phyloP scores from a whole-genome alignment of 148 eudicot species.

The Limonium bicolor region DNA sequence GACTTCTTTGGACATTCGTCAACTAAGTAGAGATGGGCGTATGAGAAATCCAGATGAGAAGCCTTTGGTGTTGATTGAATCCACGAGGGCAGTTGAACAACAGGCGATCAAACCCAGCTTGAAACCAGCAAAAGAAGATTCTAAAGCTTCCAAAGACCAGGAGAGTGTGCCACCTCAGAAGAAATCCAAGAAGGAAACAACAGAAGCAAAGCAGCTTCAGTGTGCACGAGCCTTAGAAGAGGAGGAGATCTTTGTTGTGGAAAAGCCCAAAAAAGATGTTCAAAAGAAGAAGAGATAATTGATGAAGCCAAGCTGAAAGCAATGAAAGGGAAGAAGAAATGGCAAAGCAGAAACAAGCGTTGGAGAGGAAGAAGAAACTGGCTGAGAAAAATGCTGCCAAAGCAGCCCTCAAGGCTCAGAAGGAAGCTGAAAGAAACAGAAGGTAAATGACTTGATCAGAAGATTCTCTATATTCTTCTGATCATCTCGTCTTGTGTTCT shows the following conservation, averaged over 20 bases:
- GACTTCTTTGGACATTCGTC: slow-evolving; percentile 52
- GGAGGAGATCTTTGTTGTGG: slow-evolving; percentile 20
- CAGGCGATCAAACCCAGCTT: slow-evolving; percentile 14
- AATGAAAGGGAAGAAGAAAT: slow-evolving; percentile 62
- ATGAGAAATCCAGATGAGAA: slow-evolving; percentile 72
- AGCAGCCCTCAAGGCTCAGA: slow-evolving; percentile 75
- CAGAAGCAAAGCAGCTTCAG: slow-evolving; percentile 21
- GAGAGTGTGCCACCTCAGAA: slow-evolving; percentile 20
- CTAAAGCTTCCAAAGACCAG: slow-evolving; percentile 8
- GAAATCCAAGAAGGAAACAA: slow-evolving; percentile 11
- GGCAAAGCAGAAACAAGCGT: slow-evolving; percentile 58
- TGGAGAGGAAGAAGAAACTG: slow-evolving; percentile 82
- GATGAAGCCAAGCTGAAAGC: slow-evolving; percentile 56
- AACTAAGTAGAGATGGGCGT: slow-evolving; percentile 72
- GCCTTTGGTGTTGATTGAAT: slow-evolving; percentile 36
- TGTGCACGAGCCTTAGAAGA: slow-evolving; percentile 24
- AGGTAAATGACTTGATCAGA: slow-evolving; percentile 21
- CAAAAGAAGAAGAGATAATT: slow-evolving; percentile 18
- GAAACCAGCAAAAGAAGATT: slow-evolving; percentile 40
- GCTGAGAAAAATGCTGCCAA: slow-evolving; percentile 83
- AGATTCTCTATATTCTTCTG: not conserved
- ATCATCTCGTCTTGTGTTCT: not conserved
- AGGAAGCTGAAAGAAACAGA: slow-evolving; percentile 91
- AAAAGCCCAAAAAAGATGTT: slow-evolving; percentile 19
- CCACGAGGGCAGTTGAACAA: slow-evolving; percentile 14